Evolutionary conservation across 805 yeast species (phyloP), one percentile per base, ranked within the genome.

Genomic region (Sugiyamaella mastotermitis): DNA sequence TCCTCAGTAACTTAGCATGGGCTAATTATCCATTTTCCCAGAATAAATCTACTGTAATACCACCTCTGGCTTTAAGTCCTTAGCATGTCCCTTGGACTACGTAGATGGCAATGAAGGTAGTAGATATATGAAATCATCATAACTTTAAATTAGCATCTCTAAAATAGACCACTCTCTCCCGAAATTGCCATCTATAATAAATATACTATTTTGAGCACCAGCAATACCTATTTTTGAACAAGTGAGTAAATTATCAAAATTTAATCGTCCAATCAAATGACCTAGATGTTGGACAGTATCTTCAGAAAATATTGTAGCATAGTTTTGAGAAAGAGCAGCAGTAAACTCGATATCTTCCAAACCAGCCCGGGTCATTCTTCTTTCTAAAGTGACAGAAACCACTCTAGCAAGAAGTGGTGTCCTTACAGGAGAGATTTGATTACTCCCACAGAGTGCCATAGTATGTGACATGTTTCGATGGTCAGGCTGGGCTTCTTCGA

Each of bases 391-490:
- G 15, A 14, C 21, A 4, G 10, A 15, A 5, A 37, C 42, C 5
- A 38, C 42, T 22, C 25, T 21, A 8, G 25, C 31, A 17, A 39
- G 28, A 8, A 14, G 24, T 14, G 41, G 40, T 4, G 42, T 39
- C 8, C 14, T 24, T 11, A 23, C 11, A 7, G 45, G 35, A 6
- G 38, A 19, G 31, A 38, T 33, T 19, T 21, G 33, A 23, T 33
- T 33, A 27, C 39, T 20, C 20, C 29, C 22, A 16, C 32, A 38
- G 21, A 41, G 36, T 5, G 31, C 38, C 25, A 31, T 31, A 9
- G 33, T 17, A 21, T 38, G 45, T 16, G 45, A 41, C 9, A 33
- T 4, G 31, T 41, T 42, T n/a, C 45, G 34, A 28, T 41, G 45
- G 42, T n/a, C n/a, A n/a, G n/a, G n/a, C n/a, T n/a, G n/a, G n/a